A percentile compares a stretch with the other conserved stretches of the same genome.
Conservation (phyloP, 176 grass and related monocot species). For the Echinochloa phyllopogon region DNA sequence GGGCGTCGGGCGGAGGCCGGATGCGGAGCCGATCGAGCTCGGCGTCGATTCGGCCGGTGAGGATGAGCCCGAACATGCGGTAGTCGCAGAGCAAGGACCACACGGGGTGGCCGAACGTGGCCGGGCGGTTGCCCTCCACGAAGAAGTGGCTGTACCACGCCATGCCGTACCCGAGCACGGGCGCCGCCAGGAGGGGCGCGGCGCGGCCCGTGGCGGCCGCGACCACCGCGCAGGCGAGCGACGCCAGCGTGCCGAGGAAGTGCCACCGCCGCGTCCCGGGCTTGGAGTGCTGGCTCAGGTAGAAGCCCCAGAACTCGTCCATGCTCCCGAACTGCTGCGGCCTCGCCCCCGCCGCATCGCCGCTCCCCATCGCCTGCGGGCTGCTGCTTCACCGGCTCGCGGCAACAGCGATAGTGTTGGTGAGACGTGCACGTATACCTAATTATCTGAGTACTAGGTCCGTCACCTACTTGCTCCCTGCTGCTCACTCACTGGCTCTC, state of each 20-base stretch:
- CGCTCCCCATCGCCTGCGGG: slow-evolving; percentile 28
- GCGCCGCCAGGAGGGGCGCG: slow-evolving; percentile 49
- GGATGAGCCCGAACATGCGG: slow-evolving; percentile 75
- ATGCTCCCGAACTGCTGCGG: slow-evolving; percentile 60
- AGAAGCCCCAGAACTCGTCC: slow-evolving; percentile 87
- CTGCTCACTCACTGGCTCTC: neutral
- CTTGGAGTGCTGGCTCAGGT: slow-evolving; percentile 89
- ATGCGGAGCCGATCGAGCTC: slow-evolving; percentile 70
- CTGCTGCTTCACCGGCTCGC: neutral
- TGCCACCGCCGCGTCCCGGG: slow-evolving; percentile 72
- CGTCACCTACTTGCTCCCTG: neutral
- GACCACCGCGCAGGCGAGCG: slow-evolving; percentile 52
- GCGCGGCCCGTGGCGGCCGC: slow-evolving; percentile 55
- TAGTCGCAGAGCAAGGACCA: slow-evolving; percentile 83
- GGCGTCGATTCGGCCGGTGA: slow-evolving; percentile 68
- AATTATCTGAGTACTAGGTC: neutral
- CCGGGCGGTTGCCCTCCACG: slow-evolving; percentile 73
- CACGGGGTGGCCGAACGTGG: slow-evolving; percentile 75
- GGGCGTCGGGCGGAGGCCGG: neutral
- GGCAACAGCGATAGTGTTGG: neutral
- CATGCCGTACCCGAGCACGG: slow-evolving; percentile 68
- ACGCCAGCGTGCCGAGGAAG: slow-evolving; percentile 68
- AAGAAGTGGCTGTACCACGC: slow-evolving; percentile 96
- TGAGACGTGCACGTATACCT: slow-evolving; percentile 17
- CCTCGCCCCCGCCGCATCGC: neutral